Evolutionary conservation across 495 filamentous ascomycete species (phyloP).

Genomic region (Daldinia childiae): DNA sequence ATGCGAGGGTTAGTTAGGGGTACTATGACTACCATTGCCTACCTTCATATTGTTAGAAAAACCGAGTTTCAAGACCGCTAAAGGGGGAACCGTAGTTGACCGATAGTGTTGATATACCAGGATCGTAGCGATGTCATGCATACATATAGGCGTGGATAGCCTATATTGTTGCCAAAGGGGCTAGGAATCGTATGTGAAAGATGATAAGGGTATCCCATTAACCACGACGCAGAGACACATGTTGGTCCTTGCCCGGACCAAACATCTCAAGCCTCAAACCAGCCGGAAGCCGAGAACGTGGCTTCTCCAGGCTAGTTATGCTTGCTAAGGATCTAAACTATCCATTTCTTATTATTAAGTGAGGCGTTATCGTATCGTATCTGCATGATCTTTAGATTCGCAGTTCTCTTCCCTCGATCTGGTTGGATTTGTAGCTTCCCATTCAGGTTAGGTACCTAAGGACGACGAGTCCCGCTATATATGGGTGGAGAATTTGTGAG

Average conservation of each 20-base stretch:
- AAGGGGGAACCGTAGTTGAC: background rate
- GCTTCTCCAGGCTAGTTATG: background rate
- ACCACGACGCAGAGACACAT: background rate
- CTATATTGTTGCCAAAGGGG: background rate
- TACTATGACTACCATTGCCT: background rate
- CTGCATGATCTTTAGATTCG: background rate
- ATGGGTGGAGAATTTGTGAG: background rate
- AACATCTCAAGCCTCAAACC: background rate
- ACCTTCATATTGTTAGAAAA: background rate
- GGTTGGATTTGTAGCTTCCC: background rate
- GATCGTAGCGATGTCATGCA: slow-evolving; percentile 1
- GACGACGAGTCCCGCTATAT: background rate
- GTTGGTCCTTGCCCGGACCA: background rate
- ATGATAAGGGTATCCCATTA: background rate
- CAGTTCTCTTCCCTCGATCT: background rate
- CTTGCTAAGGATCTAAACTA: background rate
- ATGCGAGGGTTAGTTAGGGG: background rate
- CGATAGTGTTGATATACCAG: background rate
- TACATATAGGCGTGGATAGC: background rate
- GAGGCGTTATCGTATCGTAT: background rate
- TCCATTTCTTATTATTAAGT: background rate
- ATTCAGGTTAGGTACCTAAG: slow-evolving; percentile 1
- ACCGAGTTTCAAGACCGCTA: background rate
- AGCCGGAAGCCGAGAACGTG: background rate
- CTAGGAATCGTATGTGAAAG: background rate